A percentile compares a stretch with the other conserved stretches of the same genome.
phyloP scores from a whole-genome alignment of 1,284 basidiomycete genomes.

The Cryptococcus sp. region DNA sequence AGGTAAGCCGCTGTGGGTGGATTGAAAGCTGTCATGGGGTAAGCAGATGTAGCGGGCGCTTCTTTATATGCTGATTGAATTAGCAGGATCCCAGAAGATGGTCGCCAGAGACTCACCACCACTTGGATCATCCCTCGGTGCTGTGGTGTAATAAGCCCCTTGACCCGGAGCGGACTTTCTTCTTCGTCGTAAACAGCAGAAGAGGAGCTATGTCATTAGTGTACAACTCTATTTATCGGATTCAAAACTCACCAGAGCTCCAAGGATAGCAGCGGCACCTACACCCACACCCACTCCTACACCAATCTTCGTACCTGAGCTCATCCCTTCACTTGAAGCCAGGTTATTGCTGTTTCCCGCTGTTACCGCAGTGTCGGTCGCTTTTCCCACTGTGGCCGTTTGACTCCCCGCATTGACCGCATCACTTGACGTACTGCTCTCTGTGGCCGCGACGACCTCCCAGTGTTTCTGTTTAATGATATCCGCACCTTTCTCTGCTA shows the following conservation, averaged over 20 bases:
- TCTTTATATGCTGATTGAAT: slow-evolving; percentile 5
- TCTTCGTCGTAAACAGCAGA: slow-evolving; percentile 10
- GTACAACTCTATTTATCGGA: neutral
- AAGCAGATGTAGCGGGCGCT: slow-evolving; percentile 21
- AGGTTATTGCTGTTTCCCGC: slow-evolving; percentile 24
- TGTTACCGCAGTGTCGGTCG: neutral
- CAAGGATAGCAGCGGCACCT: slow-evolving; percentile 29
- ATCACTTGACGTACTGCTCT: slow-evolving; percentile 1
- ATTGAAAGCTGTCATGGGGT: slow-evolving; percentile 23
- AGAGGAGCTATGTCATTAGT: slow-evolving; percentile 2
- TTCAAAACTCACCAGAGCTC: slow-evolving; percentile 20
- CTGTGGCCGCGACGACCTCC: slow-evolving; percentile 6
- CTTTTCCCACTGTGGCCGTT: slow-evolving; percentile 20
- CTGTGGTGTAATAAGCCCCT: slow-evolving; percentile 1
- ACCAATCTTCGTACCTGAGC: slow-evolving; percentile 32
- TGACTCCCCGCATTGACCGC: neutral
- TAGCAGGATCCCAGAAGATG: neutral
- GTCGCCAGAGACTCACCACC: neutral
- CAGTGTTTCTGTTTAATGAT: slow-evolving; percentile 53
- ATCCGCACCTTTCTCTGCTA: slow-evolving; percentile 64
- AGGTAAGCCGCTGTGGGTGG: slow-evolving; percentile 15
- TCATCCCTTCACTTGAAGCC: slow-evolving; percentile 10
- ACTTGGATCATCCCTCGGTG: neutral
- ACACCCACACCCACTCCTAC: slow-evolving; percentile 38
- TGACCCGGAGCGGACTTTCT: slow-evolving; percentile 1